phyloP scores from a whole-genome alignment of 2,329 filamentous ascomycete species.

The Nigrospora sphaerica region DNA sequence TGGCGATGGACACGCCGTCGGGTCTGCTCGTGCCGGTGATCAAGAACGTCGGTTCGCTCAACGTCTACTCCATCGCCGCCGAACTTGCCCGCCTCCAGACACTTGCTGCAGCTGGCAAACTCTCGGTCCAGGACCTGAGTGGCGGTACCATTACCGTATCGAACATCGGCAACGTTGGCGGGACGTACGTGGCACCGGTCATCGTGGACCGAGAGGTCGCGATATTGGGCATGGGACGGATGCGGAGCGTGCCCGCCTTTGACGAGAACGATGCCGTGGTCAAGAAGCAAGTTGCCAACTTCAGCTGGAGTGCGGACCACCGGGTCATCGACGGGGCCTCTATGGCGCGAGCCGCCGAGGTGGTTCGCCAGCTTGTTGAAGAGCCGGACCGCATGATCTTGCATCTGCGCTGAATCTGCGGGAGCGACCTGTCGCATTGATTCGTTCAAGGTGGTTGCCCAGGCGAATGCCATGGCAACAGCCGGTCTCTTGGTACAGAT shows the following conservation, averaged over 20 bases:
- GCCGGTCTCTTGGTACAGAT: too few relatives aligned
- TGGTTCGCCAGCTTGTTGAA: constrained; percentile 72
- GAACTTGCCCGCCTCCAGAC: constrained; percentile 69
- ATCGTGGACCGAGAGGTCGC: constrained; percentile 87
- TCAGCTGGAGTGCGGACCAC: constrained; percentile 97
- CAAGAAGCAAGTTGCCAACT: constrained; percentile 74
- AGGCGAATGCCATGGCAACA: too few relatives aligned
- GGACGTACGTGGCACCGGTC: constrained; percentile 84
- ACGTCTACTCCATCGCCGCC: constrained; percentile 68
- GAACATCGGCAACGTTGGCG: constrained; percentile 93
- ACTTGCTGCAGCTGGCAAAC: constrained; percentile 67
- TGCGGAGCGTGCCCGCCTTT: constrained; percentile 77
- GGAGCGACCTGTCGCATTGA: constrained; percentile 7
- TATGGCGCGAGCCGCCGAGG: constrained; percentile 82
- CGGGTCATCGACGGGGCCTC: constrained; percentile 91
- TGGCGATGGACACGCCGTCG: constrained; percentile 88
- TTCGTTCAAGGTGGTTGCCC: too few relatives aligned
- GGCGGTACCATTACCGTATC: constrained; percentile 93
- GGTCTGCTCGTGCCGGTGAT: constrained; percentile 91
- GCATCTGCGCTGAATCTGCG: constrained; percentile 54
- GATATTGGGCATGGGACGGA: constrained; percentile 81
- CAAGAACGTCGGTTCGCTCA: constrained; percentile 71
- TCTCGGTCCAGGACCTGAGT: constrained; percentile 66
- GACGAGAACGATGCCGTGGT: constrained; percentile 52
- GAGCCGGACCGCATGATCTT: constrained; percentile 83